phyloP scores from a whole-genome alignment of 164 flowering plant species.

The Aristolochia californica region DNA sequence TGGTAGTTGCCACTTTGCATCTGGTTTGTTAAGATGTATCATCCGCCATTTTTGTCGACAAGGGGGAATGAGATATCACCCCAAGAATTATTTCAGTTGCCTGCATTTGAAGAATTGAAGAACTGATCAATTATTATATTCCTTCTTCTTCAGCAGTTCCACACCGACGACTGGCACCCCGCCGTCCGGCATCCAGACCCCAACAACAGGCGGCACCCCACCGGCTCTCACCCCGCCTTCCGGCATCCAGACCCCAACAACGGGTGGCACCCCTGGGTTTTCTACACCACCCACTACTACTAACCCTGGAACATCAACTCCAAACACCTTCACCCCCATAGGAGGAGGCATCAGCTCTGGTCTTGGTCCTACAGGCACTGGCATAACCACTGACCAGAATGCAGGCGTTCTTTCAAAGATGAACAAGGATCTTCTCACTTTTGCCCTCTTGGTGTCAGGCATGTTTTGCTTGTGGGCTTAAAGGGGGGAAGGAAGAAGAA shows the following conservation, averaged over 20 bases:
- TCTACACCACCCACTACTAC: not conserved
- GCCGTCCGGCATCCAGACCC: not conserved
- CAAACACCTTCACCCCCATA: constrained; percentile 1
- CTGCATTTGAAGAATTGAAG: not conserved
- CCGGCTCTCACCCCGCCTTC: not conserved
- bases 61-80: not conserved
- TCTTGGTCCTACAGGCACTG: not conserved
- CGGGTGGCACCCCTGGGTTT: not conserved
- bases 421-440: not conserved
- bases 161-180: not conserved
- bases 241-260: not conserved
- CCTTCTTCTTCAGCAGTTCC: not conserved
- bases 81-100: too few relatives aligned
- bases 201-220: not conserved
- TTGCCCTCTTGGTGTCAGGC: not conserved
- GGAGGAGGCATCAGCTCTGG: not conserved
- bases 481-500: not conserved
- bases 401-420: not conserved
- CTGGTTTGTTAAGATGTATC: not conserved
- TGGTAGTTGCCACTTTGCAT: not conserved
- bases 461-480: not conserved
- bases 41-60: not conserved
- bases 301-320: not conserved
- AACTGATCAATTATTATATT: not conserved
- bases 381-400: not conserved